Evolutionary conservation across 1,284 basidiomycete genomes (phyloP).

Genomic region (Omphalotus olearius): DNA sequence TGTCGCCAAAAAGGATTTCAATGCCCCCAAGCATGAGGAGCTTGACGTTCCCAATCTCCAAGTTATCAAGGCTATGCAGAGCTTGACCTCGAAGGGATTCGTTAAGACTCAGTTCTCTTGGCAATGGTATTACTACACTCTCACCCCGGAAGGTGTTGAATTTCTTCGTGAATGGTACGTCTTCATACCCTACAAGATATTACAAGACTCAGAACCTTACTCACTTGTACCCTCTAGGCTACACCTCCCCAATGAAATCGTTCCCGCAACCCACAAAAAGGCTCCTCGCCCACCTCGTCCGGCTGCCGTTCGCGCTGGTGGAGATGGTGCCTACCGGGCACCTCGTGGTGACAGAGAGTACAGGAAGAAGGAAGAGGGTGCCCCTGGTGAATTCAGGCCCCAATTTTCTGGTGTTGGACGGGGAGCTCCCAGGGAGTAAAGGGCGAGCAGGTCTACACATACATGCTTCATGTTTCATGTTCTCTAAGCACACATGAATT

Average conservation of each 20-base stretch:
- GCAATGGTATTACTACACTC: conserved; percentile 94
- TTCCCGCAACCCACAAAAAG: conserved; percentile 95
- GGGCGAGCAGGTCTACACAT: too few species aligned
- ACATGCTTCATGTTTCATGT: too few species aligned
- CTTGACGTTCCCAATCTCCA: conserved; percentile 96
- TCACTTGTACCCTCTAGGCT: conserved; percentile 52
- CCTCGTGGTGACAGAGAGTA: conserved; percentile 75
- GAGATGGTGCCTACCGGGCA: conserved; percentile 78
- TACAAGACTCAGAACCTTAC: background rate
- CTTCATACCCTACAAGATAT: background rate
- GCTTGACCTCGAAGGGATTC: conserved; percentile 91
- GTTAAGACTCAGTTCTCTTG: conserved; percentile 99
- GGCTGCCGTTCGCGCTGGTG: conserved; percentile 63
- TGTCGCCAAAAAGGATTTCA: conserved; percentile 99
- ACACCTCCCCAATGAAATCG: conserved; percentile 90
- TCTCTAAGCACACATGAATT: too few species aligned
- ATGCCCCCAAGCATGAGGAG: conserved; percentile 96
- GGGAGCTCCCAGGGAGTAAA: conserved; percentile 60
- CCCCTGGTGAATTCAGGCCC: conserved; percentile 79
- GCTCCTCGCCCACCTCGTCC: conserved; percentile 75
- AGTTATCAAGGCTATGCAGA: conserved; percentile 99
- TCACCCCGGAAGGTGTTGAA: conserved; percentile 93
- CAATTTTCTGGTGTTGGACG: conserved; percentile 85
- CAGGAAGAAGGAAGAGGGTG: conserved; percentile 80
- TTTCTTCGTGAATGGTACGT: conserved; percentile 90